phyloP scores from a whole-genome alignment of 495 filamentous ascomycete species.

The Articulospora tetracladia region DNA sequence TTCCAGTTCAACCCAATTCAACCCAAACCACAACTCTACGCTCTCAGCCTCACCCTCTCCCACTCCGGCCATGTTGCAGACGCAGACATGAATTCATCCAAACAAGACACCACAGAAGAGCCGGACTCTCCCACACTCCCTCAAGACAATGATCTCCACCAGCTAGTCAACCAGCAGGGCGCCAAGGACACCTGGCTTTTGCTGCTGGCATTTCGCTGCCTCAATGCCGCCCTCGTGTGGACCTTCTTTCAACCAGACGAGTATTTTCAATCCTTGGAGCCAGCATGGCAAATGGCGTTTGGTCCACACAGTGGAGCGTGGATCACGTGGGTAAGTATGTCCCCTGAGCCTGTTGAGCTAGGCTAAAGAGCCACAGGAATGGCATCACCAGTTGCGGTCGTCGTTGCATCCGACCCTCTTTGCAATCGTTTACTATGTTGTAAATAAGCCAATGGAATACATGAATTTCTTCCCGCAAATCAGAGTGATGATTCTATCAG shows the following conservation, averaged over 20 bases:
- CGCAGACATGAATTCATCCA: too few relatives aligned
- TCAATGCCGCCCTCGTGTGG: constrained; percentile 77
- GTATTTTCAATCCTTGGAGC: constrained; percentile 94
- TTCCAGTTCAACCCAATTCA: too few relatives aligned
- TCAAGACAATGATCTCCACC: constrained; percentile 12
- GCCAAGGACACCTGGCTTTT: constrained; percentile 49
- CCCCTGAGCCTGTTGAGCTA: neutral
- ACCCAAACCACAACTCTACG: neutral
- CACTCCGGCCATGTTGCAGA: too few relatives aligned
- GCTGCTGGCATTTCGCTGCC: constrained; percentile 71
- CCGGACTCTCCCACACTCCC: neutral
- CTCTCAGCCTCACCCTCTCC: too few relatives aligned
- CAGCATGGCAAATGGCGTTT: constrained; percentile 89
- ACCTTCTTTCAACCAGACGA: constrained; percentile 99
- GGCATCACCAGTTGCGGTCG: constrained; percentile 83
- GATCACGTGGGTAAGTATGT: constrained; percentile 80
- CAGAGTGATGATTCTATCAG: constrained; percentile 61
- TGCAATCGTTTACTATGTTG: constrained; percentile 66
- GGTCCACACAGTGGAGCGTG: constrained; percentile 74
- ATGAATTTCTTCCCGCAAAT: constrained; percentile 43
- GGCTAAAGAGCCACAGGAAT: constrained; percentile 63
- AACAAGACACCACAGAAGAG: neutral
- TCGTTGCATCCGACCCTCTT: constrained; percentile 89
- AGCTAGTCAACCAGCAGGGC: constrained; percentile 14
- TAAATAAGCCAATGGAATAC: constrained; percentile 46